Conservation (phyloP, 2,329 filamentous ascomycete species). For the Xylaria sp. region DNA sequence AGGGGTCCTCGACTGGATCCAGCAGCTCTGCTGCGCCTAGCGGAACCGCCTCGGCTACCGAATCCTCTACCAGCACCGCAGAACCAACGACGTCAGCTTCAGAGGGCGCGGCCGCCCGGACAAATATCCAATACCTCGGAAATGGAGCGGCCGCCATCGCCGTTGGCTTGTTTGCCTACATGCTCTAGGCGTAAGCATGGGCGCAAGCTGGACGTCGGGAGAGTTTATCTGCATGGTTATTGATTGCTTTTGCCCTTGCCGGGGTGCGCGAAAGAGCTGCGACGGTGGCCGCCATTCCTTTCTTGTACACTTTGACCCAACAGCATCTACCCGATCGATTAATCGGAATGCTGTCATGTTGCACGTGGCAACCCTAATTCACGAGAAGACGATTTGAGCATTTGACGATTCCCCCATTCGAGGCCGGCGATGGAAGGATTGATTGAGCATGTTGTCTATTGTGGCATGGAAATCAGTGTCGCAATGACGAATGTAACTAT, state of each 20-base stretch:
- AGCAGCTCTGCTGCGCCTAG: slow-evolving; percentile 34
- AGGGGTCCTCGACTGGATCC: slow-evolving; percentile 32
- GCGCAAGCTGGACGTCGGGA: slow-evolving; percentile 3
- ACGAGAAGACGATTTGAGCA: slow-evolving; percentile 32
- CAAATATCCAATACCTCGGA: slow-evolving; percentile 40
- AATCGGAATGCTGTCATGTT: slow-evolving; percentile 23
- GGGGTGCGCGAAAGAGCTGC: slow-evolving; percentile 5
- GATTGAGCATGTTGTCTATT: slow-evolving; percentile 16
- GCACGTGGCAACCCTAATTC: slow-evolving; percentile 30
- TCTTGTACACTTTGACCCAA: slow-evolving; percentile 25
- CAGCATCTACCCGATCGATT: slow-evolving; percentile 16
- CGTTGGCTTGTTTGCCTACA: slow-evolving; percentile 55
- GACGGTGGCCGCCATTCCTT: slow-evolving; percentile 20
- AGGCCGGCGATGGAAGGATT: slow-evolving; percentile 21
- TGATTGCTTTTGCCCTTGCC: not conserved
- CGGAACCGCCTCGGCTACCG: slow-evolving; percentile 30
- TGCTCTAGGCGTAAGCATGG: slow-evolving; percentile 44
- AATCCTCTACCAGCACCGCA: slow-evolving; percentile 21
- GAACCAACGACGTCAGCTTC: slow-evolving; percentile 29
- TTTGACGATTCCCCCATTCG: slow-evolving; percentile 28
- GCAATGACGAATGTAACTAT: not conserved
- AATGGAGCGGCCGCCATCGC: slow-evolving; percentile 54
- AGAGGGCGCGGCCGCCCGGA: slow-evolving; percentile 30
- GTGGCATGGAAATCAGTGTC: slow-evolving; percentile 9
- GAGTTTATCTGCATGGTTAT: slow-evolving; percentile 3